Percentiles rank a stretch among this genome's conserved stretches.
phyloP scores from a whole-genome alignment of 1,139 yeast genomes.

The Yamadazyma triangularis region DNA sequence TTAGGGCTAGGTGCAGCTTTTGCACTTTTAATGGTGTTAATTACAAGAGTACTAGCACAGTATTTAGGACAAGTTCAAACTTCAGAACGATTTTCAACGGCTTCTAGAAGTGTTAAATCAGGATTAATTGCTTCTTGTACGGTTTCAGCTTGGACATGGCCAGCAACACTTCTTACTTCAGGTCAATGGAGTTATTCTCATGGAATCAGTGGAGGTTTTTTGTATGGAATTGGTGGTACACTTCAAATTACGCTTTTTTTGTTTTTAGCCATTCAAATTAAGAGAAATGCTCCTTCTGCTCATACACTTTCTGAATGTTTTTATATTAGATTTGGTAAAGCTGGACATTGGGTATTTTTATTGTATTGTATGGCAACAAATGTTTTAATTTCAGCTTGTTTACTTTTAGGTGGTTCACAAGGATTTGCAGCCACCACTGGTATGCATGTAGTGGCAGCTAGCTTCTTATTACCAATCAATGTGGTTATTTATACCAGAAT shows the following conservation, averaged over 20 bases:
- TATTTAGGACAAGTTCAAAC: slow-evolving; percentile 32
- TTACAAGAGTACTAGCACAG: slow-evolving; percentile 24
- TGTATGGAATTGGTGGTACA: slow-evolving; percentile 76
- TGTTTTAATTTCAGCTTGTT: slow-evolving; percentile 12
- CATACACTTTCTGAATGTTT: slow-evolving; percentile 75
- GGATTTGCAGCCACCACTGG: slow-evolving; percentile 16
- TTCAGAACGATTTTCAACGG: slow-evolving; percentile 38
- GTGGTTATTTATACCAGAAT: slow-evolving; percentile 43
- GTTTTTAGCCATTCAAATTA: slow-evolving; percentile 69
- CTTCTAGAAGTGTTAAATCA: slow-evolving; percentile 31
- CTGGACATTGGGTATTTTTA: slow-evolving; percentile 15
- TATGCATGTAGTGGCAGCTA: slow-evolving; percentile 16
- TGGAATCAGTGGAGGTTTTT: slow-evolving; percentile 53
- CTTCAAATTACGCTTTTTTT: slow-evolving; percentile 71
- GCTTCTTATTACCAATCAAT: slow-evolving; percentile 45
- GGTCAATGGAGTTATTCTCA: slow-evolving; percentile 27
- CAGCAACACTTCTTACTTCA: slow-evolving; percentile 33
- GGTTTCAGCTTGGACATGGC: slow-evolving; percentile 40
- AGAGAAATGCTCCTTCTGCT: slow-evolving; percentile 68
- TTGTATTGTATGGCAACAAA: slow-evolving; percentile 14
- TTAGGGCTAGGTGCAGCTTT: slow-evolving; percentile 38
- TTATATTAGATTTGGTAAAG: slow-evolving; percentile 62
- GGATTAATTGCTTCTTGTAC: slow-evolving; percentile 36
- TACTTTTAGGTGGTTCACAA: slow-evolving; percentile 15
- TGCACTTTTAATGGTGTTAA: slow-evolving; percentile 31